Base-by-base conservation (phyloP, 2,329 filamentous ascomycete species). In the Aspergillus tubingensis region DNA sequence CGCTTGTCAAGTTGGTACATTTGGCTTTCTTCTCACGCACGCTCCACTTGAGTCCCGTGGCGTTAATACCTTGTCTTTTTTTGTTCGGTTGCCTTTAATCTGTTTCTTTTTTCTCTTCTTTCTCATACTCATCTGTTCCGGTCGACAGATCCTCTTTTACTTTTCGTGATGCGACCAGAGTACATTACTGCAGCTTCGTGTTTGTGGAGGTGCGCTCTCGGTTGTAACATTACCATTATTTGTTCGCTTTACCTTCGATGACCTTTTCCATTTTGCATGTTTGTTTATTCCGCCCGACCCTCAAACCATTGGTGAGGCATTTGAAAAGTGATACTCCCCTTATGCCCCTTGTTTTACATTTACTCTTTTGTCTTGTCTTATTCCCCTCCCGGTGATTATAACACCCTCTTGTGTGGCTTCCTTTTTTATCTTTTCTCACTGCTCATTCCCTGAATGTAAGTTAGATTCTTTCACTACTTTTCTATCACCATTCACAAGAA, bases 1-100 rank as follows among this genome's bases (percentile, higher is more conserved):
- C 62, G 65, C 66, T 68, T 58, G 66, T 70, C 62, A 63, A 67
- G 66, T 73, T 67, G 68, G 68, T 67, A 73, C 68, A 68, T 73
- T 73, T 70, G 65, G 68, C 68, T 67, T 66, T 62, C 43, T 59
- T 63, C 58, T 58, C 52, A 36, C 53, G 57, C 54, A 41, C 11
- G 21, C 50, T 59, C 47, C 55, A 59, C 64, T 62, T 62, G 62
- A 63, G 63, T 65, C 63, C 54, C 53, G 68, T 65, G 67, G 63
- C 69, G 71, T 71, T 72, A 69, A 72, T 70, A 68, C 54, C 63
- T 67, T 59, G 54, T 60, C 25, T 60, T 38, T 62, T 60, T 17
- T 61, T 59, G 21, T 63, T 67, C 58, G 53, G 62, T 68, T 67
- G 65, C 59, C 66, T 62, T 59, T 64, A 58, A 71, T 63, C 65